Evolutionary conservation across 768 basidiomycete species (phyloP), one percentile per base, ranked within the genome.

Genomic region (Sutorius australiensis): DNA sequence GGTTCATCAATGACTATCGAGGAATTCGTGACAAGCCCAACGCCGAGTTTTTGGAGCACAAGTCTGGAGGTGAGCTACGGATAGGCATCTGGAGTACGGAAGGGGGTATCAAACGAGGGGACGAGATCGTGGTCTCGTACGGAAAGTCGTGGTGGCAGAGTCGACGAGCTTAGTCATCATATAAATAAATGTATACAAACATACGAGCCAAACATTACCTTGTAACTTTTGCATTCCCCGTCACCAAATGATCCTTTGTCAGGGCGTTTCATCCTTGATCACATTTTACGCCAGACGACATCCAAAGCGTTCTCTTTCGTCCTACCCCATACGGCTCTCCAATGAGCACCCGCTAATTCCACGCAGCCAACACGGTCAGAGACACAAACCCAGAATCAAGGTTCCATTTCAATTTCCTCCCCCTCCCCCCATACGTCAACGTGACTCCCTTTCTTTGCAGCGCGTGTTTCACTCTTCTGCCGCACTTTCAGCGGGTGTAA

Each of bases 1-100:
- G 94, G 62, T 94, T 95, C 65, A 77, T 92, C 53, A 97, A 97
- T 61, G 94, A 95, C 73, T 98, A 87, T 70, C 80, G 94, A 50
- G 90, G 92, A 3, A 75, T 93, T n/a, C 72, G 66, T 45, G 66
- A 68, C 21, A 84, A 75, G 64, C 83, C 90, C 5, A 93, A 93
- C 59, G 87, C 83, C 0, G 59, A 80, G 28, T 92, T 92, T 60
- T 72, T 75, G 46, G 89, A 91, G 38, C 69, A 71, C 34, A 72
- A 80, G 53, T 76, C 75, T 10, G 57, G 57, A 32, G 91, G 87
- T 16, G 88, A 87, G 67, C 68, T 88, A 57, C 73, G 82, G 46
- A 94, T 97, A 80, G 77, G 84, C 55, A 77, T 98, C 31, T 87
- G 86, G 83, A 86, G 81, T 52, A 74, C 72, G 44, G 71, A 70